phyloP scores from a whole-genome alignment of 2,329 filamentous ascomycete genomes.

The Trichoderma atrobrunneum region DNA sequence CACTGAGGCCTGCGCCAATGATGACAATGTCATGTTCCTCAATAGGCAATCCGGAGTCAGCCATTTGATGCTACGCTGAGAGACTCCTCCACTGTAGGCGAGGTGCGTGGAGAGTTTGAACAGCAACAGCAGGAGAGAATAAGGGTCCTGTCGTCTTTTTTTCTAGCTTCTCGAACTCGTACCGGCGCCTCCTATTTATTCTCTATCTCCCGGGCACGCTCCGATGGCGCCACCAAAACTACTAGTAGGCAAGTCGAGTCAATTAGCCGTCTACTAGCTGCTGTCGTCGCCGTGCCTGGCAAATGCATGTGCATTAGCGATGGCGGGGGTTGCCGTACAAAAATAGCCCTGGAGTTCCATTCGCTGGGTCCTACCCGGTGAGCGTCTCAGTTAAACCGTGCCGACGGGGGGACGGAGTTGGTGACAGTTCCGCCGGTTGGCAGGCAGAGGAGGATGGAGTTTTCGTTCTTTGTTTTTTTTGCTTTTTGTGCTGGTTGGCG shows the following conservation, averaged over 20 bases:
- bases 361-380: background rate
- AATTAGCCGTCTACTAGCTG: background rate
- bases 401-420: background rate
- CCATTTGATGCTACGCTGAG: background rate
- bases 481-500: background rate
- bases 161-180: background rate
- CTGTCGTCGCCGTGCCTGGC: background rate
- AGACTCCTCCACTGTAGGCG: background rate
- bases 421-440: background rate
- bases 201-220: background rate
- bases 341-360: background rate
- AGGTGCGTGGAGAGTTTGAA: background rate
- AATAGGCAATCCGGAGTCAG: slow-evolving; percentile 16
- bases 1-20: slow-evolving; percentile 71
- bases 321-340: background rate
- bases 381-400: background rate
- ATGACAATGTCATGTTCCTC: slow-evolving; percentile 53
- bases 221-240: background rate
- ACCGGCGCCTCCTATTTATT: background rate
- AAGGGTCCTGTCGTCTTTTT: background rate
- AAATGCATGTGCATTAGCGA: background rate
- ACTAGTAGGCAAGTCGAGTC: too few relatives aligned
- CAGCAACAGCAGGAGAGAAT: background rate
- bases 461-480: too few relatives aligned
- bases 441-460: background rate